These are phyloP conservation scores for Schrenkiella parvula DNA, from an alignment of 345 rosid genomes.

Conservation along the genomic window DNA sequence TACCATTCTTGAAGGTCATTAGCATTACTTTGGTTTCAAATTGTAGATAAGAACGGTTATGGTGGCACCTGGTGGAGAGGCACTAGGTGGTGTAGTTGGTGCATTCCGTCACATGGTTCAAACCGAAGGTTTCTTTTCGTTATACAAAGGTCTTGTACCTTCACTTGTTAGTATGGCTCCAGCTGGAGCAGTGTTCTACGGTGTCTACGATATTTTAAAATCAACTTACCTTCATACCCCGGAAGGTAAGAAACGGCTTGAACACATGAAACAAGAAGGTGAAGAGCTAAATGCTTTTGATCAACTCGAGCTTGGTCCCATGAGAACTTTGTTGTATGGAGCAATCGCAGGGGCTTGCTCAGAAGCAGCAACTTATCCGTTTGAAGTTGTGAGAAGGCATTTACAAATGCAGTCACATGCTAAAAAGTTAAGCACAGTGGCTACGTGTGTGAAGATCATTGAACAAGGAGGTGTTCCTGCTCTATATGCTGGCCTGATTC, in stretches of 20 bases:
- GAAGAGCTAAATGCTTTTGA: constrained; percentile 60
- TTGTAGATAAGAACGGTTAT: constrained; percentile 65
- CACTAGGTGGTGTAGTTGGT: constrained; percentile 65
- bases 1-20: not conserved
- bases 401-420: constrained; percentile 65
- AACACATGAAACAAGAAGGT: constrained; percentile 49
- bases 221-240: constrained; percentile 62
- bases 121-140: constrained; percentile 71
- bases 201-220: constrained; percentile 64
- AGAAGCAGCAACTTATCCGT: constrained; percentile 70
- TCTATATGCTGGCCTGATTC: constrained; percentile 64
- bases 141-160: constrained; percentile 69
- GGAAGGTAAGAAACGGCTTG: constrained; percentile 57
- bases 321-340: constrained; percentile 62
- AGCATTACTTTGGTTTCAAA: not conserved
- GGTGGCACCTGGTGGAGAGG: constrained; percentile 77
- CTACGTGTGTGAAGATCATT: constrained; percentile 53
- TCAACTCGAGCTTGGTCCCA: constrained; percentile 73
- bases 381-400: constrained; percentile 74
- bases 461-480: constrained; percentile 70
- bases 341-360: constrained; percentile 81
- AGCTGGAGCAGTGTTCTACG: constrained; percentile 69
- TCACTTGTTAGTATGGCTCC: constrained; percentile 76
- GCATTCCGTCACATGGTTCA: constrained; percentile 56
- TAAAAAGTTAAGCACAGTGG: constrained; percentile 52